These are phyloP conservation scores for Botryosphaeria agaves DNA, from an alignment of 2,329 filamentous ascomycete genomes.

Conservation along the genomic window DNA sequence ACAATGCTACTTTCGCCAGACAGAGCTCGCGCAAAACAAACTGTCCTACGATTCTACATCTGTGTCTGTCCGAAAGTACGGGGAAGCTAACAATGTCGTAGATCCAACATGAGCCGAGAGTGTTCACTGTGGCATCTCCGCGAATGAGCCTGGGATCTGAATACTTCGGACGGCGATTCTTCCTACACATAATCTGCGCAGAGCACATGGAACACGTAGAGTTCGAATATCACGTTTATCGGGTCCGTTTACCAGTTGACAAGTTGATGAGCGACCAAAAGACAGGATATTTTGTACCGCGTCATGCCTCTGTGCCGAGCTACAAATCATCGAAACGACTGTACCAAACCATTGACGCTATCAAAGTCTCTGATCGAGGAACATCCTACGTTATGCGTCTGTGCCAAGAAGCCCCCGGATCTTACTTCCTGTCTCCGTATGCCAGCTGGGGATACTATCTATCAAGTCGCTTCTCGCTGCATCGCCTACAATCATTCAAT, in stretches of 20 bases:
- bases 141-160: conserved; percentile 1
- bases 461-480: background rate
- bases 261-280: too few species aligned
- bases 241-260: conserved; percentile 17
- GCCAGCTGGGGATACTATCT: background rate
- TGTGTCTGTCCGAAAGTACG: too few species aligned
- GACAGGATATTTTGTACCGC: too few species aligned
- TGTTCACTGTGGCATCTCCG: conserved; percentile 2
- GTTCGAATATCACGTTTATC: conserved; percentile 17
- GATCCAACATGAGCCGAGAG: too few species aligned
- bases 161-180: conserved; percentile 9
- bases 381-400: background rate
- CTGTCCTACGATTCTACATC: too few species aligned
- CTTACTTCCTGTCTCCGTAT: background rate
- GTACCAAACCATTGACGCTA: conserved; percentile 5
- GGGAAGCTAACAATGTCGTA: too few species aligned
- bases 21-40: too few species aligned
- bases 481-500: background rate
- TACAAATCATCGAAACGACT: too few species aligned
- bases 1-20: too few species aligned
- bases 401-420: conserved; percentile 5
- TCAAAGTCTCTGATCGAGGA: background rate
- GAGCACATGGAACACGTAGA: conserved; percentile 16
- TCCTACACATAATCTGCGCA: conserved; percentile 18
- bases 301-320: too few species aligned